Conservation (phyloP, 2,329 filamentous ascomycete species). For the Monilinia polystroma region DNA sequence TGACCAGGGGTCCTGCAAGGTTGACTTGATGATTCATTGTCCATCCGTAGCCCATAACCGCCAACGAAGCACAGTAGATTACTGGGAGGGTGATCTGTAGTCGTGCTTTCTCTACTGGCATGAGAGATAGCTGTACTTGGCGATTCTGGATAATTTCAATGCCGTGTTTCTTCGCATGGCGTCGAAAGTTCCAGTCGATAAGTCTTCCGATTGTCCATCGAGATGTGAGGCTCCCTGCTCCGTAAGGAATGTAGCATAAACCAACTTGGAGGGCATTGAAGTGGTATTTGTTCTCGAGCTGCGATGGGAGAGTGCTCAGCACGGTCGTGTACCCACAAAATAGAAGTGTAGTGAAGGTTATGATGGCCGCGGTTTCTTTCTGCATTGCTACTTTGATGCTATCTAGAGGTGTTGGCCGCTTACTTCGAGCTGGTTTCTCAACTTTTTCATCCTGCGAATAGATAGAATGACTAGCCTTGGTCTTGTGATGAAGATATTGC, state of each 20-base stretch:
- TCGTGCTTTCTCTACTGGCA: constrained; percentile 42
- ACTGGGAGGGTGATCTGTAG: constrained; percentile 55
- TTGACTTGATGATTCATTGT: constrained; percentile 1
- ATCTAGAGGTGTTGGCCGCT: constrained; percentile 37
- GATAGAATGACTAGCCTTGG: not conserved
- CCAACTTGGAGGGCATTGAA: constrained; percentile 29
- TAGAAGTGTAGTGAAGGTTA: constrained; percentile 44
- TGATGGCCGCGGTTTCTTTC: constrained; percentile 46
- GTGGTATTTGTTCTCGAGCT: constrained; percentile 26
- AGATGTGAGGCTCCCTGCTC: constrained; percentile 47
- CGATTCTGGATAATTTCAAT: constrained; percentile 58
- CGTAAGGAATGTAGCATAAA: constrained; percentile 43
- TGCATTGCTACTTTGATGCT: constrained; percentile 45
- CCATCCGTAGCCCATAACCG: constrained; percentile 28
- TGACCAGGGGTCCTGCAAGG: constrained; percentile 25
- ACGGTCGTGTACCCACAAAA: constrained; percentile 51
- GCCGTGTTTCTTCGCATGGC: constrained; percentile 59
- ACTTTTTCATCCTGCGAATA: not conserved
- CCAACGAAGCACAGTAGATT: constrained; percentile 42
- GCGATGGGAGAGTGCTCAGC: constrained; percentile 46
- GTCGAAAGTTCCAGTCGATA: constrained; percentile 65
- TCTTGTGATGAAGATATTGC: not conserved
- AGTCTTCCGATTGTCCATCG: constrained; percentile 54
- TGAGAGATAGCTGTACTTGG: constrained; percentile 35
- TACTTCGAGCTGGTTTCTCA: not conserved